Base-by-base conservation (phyloP, 345 rosid genomes). In the Ricinus communis region DNA sequence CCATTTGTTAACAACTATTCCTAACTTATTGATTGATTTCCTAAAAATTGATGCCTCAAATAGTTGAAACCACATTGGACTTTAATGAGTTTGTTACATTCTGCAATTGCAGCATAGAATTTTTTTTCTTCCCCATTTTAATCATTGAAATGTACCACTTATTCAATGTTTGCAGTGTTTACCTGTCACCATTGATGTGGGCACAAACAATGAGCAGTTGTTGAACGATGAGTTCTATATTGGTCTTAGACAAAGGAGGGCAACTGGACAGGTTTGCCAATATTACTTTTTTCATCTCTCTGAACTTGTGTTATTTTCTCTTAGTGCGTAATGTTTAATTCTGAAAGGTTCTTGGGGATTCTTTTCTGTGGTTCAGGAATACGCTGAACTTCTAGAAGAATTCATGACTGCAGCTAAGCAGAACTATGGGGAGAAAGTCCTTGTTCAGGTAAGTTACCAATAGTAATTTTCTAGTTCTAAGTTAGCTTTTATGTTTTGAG, bases 381-480 rank as follows among this genome's bases (percentile, higher is more conserved):
- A 94, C 53, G 71, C 81, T 22, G 96, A 88, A 24, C 82, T 94
- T 70, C 82, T 91, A 47, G 80, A 84, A 21, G 98, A 94, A 73
- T 94, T 94, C 79, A 88, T 94, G 97, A 79, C 77, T 76, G 96
- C 97, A 59, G 93, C 88, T 54, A 93, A 93, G 84, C 92, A 90
- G 77, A 91, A 85, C 74, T 93, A 94, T 54, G 98, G 98, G 21
- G 96, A 94, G 73, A 90, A 90, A 66, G 90, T 94, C 81, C 87
- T 91, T 63, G 49, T 90, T 74, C 98, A 94, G 93, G 97, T 93
- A 25, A 62, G 16, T 1, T 28, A 25, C 61, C 33, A 22, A 8
- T 30, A 59, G 12, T 54, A 19, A 38, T 31, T 51, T 53, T 21
- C 45, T 43, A 19, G 19, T 21, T 22, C 18, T 40, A 5, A 46